Conservation (phyloP, 192 early-diverging fungal species). For the Linnemannia elongata region DNA sequence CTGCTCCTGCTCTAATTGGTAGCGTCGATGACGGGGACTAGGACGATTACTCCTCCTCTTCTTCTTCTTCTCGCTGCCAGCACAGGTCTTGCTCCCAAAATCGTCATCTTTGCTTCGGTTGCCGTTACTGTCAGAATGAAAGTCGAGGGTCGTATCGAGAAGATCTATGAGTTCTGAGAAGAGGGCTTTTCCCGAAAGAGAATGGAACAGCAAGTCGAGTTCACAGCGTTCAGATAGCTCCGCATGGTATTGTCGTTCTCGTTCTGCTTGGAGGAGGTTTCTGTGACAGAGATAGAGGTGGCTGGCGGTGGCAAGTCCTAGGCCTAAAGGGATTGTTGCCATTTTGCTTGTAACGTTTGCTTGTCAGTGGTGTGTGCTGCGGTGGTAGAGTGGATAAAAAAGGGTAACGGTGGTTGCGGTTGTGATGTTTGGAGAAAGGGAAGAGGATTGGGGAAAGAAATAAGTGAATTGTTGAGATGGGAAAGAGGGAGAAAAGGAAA, state of each 20-base stretch:
- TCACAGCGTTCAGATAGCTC: slow-evolving; percentile 7
- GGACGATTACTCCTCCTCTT: background rate
- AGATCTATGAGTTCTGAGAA: slow-evolving; percentile 21
- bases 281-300: slow-evolving; percentile 23
- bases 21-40: background rate
- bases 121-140: background rate
- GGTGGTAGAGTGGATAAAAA: background rate
- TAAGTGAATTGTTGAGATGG: background rate
- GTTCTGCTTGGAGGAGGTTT: slow-evolving; percentile 15
- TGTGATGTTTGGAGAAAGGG: background rate
- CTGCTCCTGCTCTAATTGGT: background rate
- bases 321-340: slow-evolving; percentile 16
- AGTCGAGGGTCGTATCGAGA: slow-evolving; percentile 9
- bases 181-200: slow-evolving; percentile 16
- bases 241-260: background rate
- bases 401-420: background rate
- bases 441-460: background rate
- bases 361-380: background rate
- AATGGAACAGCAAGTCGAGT: slow-evolving; percentile 13
- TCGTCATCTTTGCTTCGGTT: background rate
- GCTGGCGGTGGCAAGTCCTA: slow-evolving; percentile 22
- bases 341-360: background rate
- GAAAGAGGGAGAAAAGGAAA: background rate
- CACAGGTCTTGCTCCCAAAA: background rate
- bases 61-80: background rate